Evolutionary conservation across 768 basidiomycete species (phyloP).

Genomic region (Lactifluus echinatus): DNA sequence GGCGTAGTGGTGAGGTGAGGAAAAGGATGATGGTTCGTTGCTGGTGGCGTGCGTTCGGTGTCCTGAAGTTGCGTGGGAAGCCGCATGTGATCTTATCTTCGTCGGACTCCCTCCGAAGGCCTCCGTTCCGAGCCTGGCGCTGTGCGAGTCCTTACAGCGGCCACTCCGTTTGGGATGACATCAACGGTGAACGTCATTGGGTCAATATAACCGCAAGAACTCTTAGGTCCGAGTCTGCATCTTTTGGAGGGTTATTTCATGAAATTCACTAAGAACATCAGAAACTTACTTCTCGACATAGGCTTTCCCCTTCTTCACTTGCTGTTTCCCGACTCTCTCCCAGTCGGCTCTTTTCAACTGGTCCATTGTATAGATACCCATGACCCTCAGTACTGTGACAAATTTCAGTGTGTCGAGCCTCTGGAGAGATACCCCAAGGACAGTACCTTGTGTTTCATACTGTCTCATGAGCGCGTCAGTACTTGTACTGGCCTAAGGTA

Average conservation of each 20-base stretch:
- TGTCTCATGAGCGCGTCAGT: background rate
- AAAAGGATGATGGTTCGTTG: too few relatives aligned
- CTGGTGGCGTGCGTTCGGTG: too few relatives aligned
- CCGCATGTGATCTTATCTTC: too few relatives aligned
- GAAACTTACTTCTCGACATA: background rate
- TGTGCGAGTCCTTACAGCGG: too few relatives aligned
- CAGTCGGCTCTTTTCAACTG: constrained; percentile 8
- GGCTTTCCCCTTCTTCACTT: background rate
- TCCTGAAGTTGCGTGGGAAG: too few relatives aligned
- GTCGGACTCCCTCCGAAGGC: too few relatives aligned
- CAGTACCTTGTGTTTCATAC: constrained; percentile 13
- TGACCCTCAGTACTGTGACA: background rate
- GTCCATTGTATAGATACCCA: constrained; percentile 10
- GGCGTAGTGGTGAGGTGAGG: too few relatives aligned
- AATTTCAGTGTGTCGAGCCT: background rate
- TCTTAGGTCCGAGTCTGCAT: constrained; percentile 8
- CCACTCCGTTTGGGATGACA: too few relatives aligned
- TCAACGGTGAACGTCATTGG: constrained; percentile 3
- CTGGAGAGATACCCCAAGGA: background rate
- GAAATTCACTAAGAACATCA: background rate
- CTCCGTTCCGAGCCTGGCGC: too few relatives aligned
- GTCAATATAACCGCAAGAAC: background rate
- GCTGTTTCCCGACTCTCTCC: constrained; percentile 2
- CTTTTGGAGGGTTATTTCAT: constrained; percentile 1
- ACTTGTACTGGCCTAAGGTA: background rate